Conservation (phyloP, 768 basidiomycete genomes). For the Chalciporus pseudorubinellus region DNA sequence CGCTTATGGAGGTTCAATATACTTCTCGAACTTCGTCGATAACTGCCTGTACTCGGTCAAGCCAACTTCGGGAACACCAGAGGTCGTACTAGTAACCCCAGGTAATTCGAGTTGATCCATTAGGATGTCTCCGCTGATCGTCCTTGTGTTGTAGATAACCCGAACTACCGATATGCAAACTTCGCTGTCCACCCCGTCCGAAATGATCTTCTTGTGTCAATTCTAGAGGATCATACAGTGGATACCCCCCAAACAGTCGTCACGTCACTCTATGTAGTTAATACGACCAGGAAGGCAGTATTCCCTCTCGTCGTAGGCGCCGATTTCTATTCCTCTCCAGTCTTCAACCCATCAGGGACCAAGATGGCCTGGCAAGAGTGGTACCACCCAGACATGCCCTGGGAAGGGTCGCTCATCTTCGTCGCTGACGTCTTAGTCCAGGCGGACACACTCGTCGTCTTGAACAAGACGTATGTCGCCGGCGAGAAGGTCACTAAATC, state of each 20-base stretch:
- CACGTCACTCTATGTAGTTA: slow-evolving; percentile 57
- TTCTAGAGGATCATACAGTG: slow-evolving; percentile 71
- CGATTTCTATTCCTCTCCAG: slow-evolving; percentile 69
- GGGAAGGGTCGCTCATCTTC: slow-evolving; percentile 60
- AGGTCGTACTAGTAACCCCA: too few species aligned
- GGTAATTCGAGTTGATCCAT: slow-evolving; percentile 13
- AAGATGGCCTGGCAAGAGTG: slow-evolving; percentile 63
- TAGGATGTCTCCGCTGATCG: background rate
- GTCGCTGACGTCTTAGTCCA: slow-evolving; percentile 45
- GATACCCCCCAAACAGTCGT: slow-evolving; percentile 35
- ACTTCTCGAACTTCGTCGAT: slow-evolving; percentile 59
- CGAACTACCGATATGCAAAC: slow-evolving; percentile 57
- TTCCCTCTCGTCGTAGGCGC: slow-evolving; percentile 51
- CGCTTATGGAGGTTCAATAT: slow-evolving; percentile 46
- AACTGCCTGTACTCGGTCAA: slow-evolving; percentile 49
- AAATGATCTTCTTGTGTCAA: slow-evolving; percentile 52
- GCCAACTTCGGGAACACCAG: slow-evolving; percentile 28
- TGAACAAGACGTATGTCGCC: slow-evolving; percentile 47
- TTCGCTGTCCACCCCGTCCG: slow-evolving; percentile 56
- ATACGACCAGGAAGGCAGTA: slow-evolving; percentile 44
- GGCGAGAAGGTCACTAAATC: slow-evolving; percentile 50
- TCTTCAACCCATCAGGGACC: slow-evolving; percentile 58
- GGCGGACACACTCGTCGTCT: slow-evolving; percentile 27
- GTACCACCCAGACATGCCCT: slow-evolving; percentile 71
- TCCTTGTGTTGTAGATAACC: slow-evolving; percentile 8